These are phyloP conservation scores for Phytophthora tubulina DNA, from an alignment of 352 stramenopile species.

Conservation along the genomic window DNA sequence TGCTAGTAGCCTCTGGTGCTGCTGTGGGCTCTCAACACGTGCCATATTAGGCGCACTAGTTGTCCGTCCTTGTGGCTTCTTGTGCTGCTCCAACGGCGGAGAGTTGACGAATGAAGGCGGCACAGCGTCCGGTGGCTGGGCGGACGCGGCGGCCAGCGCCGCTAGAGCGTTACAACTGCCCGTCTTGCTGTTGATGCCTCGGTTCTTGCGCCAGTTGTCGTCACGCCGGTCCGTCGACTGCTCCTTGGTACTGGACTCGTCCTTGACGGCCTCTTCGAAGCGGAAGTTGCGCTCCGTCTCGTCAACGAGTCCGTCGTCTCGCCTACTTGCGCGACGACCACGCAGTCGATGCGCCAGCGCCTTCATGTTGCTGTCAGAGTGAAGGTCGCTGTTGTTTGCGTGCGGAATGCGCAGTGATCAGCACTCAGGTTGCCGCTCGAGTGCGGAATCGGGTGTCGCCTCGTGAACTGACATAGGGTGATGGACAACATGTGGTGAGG, in stretches of 20 bases:
- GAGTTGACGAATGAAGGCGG: slow-evolving; percentile 19
- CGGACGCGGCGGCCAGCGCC: not conserved
- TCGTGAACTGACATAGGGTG: slow-evolving; percentile 23
- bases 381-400: slow-evolving; percentile 9
- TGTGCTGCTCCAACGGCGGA: slow-evolving; percentile 1
- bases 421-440: not conserved
- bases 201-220: slow-evolving; percentile 30
- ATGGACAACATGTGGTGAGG: slow-evolving; percentile 26
- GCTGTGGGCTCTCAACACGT: slow-evolving; percentile 15
- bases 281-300: slow-evolving; percentile 29
- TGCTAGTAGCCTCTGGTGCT: slow-evolving; percentile 8
- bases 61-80: slow-evolving; percentile 15
- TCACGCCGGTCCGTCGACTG: slow-evolving; percentile 10
- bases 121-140: slow-evolving; percentile 1
- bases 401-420: slow-evolving; percentile 17
- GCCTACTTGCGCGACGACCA: slow-evolving; percentile 21
- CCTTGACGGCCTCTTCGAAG: slow-evolving; percentile 19
- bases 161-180: slow-evolving; percentile 23
- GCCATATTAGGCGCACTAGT: slow-evolving; percentile 5
- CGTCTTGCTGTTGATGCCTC: slow-evolving; percentile 38
- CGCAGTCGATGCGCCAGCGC: slow-evolving; percentile 48
- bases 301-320: slow-evolving; percentile 18
- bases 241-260: not conserved
- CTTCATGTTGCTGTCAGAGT: slow-evolving; percentile 44
- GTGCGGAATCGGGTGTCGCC: slow-evolving; percentile 10